A percentile compares a stretch with the other conserved stretches of the same genome.
Conservation (phyloP, 2,329 filamentous ascomycete species). For the Beauveria bassiana region DNA sequence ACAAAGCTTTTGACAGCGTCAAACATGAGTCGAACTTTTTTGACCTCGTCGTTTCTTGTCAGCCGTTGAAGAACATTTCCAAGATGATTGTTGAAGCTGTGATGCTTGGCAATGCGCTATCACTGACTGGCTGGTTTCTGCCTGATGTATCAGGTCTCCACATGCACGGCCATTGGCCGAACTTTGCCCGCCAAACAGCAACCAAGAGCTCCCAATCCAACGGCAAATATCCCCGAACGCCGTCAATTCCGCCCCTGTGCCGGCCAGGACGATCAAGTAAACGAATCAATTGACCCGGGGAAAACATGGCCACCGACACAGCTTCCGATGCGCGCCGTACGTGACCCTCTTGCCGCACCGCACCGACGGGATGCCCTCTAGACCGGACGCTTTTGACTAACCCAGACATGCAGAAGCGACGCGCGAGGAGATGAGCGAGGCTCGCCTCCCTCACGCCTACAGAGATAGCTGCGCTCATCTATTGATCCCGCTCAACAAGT, state of each 20-base stretch:
- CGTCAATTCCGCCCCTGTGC: not conserved
- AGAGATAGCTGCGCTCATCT: conserved; percentile 93
- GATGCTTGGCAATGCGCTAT: not conserved
- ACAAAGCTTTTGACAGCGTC: not conserved
- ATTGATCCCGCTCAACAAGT: conserved; percentile 90
- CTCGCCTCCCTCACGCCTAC: conserved; percentile 80
- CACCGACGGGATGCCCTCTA: conserved; percentile 15
- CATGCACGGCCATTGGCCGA: conserved; percentile 1
- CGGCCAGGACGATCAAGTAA: not conserved
- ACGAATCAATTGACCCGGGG: conserved; percentile 24
- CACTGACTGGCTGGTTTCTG: conserved; percentile 7
- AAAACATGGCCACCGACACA: conserved; percentile 30
- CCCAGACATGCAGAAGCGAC: conserved; percentile 56
- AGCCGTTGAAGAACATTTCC: not conserved
- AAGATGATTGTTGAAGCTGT: not conserved
- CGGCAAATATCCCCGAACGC: not conserved
- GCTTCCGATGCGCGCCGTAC: conserved; percentile 31
- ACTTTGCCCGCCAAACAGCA: conserved; percentile 10
- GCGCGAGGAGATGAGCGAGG: conserved; percentile 88
- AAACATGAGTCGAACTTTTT: not conserved
- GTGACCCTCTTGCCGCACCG: conserved; percentile 14
- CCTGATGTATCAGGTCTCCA: conserved; percentile 11
- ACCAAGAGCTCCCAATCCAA: conserved; percentile 14
- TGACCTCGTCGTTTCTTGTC: not conserved
- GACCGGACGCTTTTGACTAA: not conserved